Evolutionary conservation across 1,284 basidiomycete species (phyloP).

Genomic region (Fomitopsis schrenkii): DNA sequence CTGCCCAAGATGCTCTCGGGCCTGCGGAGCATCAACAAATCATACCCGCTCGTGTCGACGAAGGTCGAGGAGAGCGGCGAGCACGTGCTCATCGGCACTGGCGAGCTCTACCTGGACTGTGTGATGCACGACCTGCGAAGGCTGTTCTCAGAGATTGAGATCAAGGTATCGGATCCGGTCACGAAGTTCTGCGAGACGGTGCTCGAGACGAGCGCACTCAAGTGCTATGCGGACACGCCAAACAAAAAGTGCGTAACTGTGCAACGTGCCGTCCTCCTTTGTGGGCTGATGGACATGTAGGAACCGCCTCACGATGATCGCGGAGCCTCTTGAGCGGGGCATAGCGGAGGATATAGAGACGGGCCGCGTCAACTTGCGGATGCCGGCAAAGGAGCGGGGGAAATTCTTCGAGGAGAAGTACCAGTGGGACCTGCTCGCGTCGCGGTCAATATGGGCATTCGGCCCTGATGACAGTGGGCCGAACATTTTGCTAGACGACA

Average conservation of each 20-base stretch:
- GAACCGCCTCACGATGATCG: constrained; percentile 97
- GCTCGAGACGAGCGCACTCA: constrained; percentile 94
- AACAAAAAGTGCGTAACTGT: constrained; percentile 83
- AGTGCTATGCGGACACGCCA: constrained; percentile 98
- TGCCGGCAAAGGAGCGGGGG: constrained; percentile 91
- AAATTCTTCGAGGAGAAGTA: constrained; percentile 95
- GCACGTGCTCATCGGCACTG: constrained; percentile 95
- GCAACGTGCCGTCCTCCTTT: background rate
- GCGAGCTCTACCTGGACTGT: constrained; percentile 95
- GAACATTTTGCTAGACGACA: constrained; percentile 95
- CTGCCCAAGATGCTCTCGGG: constrained; percentile 98
- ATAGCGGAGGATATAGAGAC: constrained; percentile 93
- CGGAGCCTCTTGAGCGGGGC: constrained; percentile 91
- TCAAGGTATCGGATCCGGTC: constrained; percentile 99
- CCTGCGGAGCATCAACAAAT: constrained; percentile 95
- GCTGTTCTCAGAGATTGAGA: constrained; percentile 97
- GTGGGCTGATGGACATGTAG: constrained; percentile 34
- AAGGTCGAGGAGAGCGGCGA: constrained; percentile 99
- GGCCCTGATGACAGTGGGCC: constrained; percentile 94
- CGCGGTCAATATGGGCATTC: constrained; percentile 99
- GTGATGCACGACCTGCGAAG: constrained; percentile 94
- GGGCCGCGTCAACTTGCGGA: constrained; percentile 87
- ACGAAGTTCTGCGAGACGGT: constrained; percentile 99
- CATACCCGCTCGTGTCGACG: constrained; percentile 90
- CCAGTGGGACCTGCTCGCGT: constrained; percentile 97